Conservation (phyloP, 345 rosid genomes). For the Sonneratia alba region DNA sequence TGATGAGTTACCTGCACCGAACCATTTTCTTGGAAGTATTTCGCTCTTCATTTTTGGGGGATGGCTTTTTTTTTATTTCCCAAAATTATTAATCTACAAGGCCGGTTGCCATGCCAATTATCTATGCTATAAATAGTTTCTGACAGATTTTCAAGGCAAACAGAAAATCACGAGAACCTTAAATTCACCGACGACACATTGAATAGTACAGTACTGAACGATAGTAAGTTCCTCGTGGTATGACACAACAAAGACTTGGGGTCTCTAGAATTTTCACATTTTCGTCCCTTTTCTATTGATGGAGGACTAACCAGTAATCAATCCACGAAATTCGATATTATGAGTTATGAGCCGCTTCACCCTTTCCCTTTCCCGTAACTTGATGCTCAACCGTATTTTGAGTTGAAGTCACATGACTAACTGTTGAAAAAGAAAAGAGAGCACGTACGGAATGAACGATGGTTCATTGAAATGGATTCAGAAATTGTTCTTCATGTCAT, state of each 20-base stretch:
- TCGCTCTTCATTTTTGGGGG: too few species aligned
- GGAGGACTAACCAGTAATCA: not conserved
- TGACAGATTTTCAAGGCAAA: not conserved
- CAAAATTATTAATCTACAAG: not conserved
- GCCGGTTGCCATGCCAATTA: not conserved
- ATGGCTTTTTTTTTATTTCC: not conserved
- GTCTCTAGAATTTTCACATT: not conserved
- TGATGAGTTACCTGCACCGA: too few species aligned
- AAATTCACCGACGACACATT: conserved; percentile 1
- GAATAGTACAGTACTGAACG: not conserved
- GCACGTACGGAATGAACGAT: too few species aligned
- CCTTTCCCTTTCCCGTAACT: too few species aligned
- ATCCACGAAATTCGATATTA: not conserved
- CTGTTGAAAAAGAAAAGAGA: too few species aligned
- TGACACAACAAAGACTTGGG: not conserved
- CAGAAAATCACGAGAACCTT: not conserved
- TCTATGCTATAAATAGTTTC: not conserved
- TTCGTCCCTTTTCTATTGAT: not conserved
- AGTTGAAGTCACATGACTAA: too few species aligned
- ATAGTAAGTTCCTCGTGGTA: not conserved
- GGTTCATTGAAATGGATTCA: too few species aligned
- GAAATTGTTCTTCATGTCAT: too few species aligned
- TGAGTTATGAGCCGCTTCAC: too few species aligned
- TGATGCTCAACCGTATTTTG: too few species aligned
- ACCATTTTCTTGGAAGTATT: too few species aligned